Base-by-base conservation (phyloP, 2,329 filamentous ascomycete species). In the Parastagonospora nodorum region DNA sequence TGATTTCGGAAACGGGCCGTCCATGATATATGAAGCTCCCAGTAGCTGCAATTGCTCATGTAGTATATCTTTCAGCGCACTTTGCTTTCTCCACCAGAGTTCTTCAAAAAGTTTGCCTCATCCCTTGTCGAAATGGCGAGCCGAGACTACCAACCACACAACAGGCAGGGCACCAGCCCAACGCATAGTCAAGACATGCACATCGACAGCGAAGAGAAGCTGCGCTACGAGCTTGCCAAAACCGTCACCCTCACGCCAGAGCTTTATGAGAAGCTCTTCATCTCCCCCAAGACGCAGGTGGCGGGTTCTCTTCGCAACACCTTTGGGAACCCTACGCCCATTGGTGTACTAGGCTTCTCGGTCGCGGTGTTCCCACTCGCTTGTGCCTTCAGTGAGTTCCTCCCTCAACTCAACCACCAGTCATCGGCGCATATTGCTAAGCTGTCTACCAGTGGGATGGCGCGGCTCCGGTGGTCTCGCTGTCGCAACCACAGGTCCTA, bases 231-330 rank as follows among this genome's bases (percentile, higher is more conserved):
- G 33, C 48, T 59, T 28, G 48, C 56, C 15, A 57, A 52, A 27
- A 50, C 42, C 4, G 50, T 59, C 6, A 57, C 51, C 6, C 44
- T 59, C n/a, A 54, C 48, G 6, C 57, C 53, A 46, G 57, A 59
- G 42, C 53, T 59, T 16, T 59, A 59, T 27, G 57, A 59, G 46
- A 44, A 30, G 28, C 48, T 59, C 0, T 59, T 57, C 48, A 50
- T 59, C 31, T 46, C 48, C 3, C 51, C 51, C 12, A 57, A 59
- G 48, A 57, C 48, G 5, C 27, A 33, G 5, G 44, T 50, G 16
- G 15, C 49, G 8, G 57, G 49, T 10, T 42, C 47, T 16, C 33
- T 60, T 24, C 54, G 57, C 15, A 32, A 35, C 12, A 48, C 46
- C 9, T 55, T 55, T 15, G 57, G 51, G 8, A 57, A 60, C 16